Base-by-base conservation (phyloP, 768 basidiomycete genomes). In the Trametes meyenii region DNA sequence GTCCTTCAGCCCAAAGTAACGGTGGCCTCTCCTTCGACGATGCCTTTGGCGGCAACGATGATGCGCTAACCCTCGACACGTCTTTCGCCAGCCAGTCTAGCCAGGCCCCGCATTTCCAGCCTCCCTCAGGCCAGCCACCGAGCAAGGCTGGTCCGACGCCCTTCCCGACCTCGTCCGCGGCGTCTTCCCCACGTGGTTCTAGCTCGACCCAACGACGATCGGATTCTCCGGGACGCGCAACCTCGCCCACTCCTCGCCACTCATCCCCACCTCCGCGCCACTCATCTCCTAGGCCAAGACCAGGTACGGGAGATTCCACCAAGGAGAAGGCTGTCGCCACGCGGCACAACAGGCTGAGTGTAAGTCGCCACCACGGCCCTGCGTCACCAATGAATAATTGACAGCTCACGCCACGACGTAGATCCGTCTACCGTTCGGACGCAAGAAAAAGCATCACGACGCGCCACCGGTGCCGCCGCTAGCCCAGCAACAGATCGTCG, bases 351-450 rank as follows among this genome's bases (percentile, higher is more conserved):
- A 90, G 90, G 71, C 76, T 92, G 55, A 93, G 89, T 65, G 91
- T 92, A 76, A 77, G 89, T 82, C 17, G 21, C 38, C 7, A 62
- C 39, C 46, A 33, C 45, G 52, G 49, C 29, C 29, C 29, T 92
- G 76, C 77, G 89, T 82, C 17, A 14, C 38, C 7, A 62, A 38
- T 46, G 26, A 43, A 51, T 49, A 35, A 16, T 17, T 60, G 50
- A 60, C 50, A 21, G 69, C 19, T 16, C 13, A 42, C 8, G 16
- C 14, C 12, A 51, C 63, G 52, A 29, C 63, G 24, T 36, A 88
- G 91, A 82, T 94, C 65, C 91, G 89, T 55, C 73, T 94, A 61
- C 90, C 90, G 0, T 94, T 94, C 68, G 85, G 86, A 38, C 86
- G 81, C 75, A 89, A 82, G 76, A 91, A 89, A 80, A 88, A 85